phyloP scores from a whole-genome alignment of 2,329 filamentous ascomycete species.

The Fusarium pilosicola region DNA sequence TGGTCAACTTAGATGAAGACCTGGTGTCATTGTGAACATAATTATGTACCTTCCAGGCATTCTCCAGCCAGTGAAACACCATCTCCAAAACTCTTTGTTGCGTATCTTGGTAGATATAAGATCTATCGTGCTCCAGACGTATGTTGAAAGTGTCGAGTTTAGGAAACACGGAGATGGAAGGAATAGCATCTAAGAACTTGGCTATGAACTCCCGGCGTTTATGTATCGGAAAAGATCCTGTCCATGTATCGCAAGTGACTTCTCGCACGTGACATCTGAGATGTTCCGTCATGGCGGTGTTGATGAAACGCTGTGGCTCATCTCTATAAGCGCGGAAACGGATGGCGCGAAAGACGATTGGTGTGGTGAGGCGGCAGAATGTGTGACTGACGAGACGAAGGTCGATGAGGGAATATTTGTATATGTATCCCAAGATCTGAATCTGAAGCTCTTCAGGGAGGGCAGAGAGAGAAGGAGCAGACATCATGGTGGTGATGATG shows the following conservation, averaged over 20 bases:
- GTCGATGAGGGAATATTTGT: background rate
- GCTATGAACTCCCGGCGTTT: background rate
- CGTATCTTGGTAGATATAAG: background rate
- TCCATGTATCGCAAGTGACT: constrained; percentile 12
- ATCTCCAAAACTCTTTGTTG: background rate
- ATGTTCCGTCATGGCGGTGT: background rate
- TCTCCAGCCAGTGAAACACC: constrained; percentile 16
- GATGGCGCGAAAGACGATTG: background rate
- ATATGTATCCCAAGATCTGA: background rate
- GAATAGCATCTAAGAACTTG: constrained; percentile 4
- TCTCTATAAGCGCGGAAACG: constrained; percentile 1
- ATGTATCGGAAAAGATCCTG: background rate
- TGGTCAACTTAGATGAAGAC: background rate
- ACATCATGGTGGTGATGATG: background rate
- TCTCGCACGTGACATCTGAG: constrained; percentile 1
- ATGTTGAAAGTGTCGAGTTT: constrained; percentile 11
- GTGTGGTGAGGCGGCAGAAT: background rate
- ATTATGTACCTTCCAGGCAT: background rate
- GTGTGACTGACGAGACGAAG: background rate
- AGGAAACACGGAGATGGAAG: background rate
- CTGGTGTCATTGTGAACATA: no score
- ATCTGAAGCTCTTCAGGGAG: background rate
- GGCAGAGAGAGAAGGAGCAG: background rate
- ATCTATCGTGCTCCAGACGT: background rate
- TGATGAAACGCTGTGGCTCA: background rate